Evolutionary conservation across 2,329 filamentous ascomycete genomes (phyloP).

Genomic region (Paecilomyces fulvus): DNA sequence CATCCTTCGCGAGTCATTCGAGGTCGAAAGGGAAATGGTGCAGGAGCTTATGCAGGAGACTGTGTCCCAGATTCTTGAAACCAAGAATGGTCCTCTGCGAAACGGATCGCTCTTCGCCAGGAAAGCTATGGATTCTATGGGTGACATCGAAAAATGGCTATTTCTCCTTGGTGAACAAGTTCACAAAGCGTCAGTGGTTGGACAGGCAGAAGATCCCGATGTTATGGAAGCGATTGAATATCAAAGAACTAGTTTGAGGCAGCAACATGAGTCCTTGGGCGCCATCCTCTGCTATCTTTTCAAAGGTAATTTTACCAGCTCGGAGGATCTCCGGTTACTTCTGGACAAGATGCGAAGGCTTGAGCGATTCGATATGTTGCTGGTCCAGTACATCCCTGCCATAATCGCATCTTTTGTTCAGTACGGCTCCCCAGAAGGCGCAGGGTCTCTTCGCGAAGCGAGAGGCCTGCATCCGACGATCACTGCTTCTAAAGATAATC

Average conservation of each 20-base stretch:
- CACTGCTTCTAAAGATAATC: conserved; percentile 56
- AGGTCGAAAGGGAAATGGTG: conserved; percentile 50
- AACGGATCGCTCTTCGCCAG: conserved; percentile 58
- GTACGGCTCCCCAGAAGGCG: conserved; percentile 70
- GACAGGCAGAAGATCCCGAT: conserved; percentile 55
- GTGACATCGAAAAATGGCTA: conserved; percentile 67
- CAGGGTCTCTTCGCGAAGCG: conserved; percentile 58
- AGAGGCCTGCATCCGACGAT: conserved; percentile 62
- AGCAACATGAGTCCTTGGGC: conserved; percentile 82
- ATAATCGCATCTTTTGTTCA: conserved; percentile 67
- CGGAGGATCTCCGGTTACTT: conserved; percentile 66
- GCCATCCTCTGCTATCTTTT: conserved; percentile 73
- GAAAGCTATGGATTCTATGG: conserved; percentile 69
- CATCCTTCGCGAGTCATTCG: conserved; percentile 60
- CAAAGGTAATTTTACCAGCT: conserved; percentile 61
- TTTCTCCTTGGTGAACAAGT: conserved; percentile 66
- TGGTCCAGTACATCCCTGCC: conserved; percentile 75
- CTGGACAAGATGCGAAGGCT: conserved; percentile 58
- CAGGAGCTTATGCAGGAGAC: conserved; percentile 49
- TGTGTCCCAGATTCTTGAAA: conserved; percentile 50
- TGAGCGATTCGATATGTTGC: conserved; percentile 66
- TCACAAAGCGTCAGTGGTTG: conserved; percentile 66
- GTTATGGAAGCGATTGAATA: conserved; percentile 70
- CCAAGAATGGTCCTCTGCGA: conserved; percentile 38
- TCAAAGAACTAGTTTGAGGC: conserved; percentile 68